Percentiles rank a stretch among this genome's conserved stretches.
Evolutionary conservation across 768 basidiomycete species (phyloP).

Genomic region (Lentinus tigrinus): DNA sequence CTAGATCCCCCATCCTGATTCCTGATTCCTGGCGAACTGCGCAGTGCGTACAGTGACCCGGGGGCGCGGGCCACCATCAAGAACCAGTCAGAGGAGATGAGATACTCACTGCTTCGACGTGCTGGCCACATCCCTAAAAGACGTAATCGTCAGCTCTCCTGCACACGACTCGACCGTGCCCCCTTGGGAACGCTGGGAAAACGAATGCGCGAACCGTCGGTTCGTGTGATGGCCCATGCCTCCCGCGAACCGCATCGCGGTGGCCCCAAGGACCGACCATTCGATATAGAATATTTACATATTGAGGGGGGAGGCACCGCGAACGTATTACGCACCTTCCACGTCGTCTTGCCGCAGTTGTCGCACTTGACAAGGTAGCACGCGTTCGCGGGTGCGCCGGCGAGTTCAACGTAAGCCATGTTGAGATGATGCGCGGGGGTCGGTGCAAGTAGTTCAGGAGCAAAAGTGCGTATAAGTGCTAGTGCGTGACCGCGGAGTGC

Average conservation of each 20-base stretch:
- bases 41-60: neutral
- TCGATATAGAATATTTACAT: too few species aligned
- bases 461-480: neutral
- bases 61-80: neutral
- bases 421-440: too few species aligned
- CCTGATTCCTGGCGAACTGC: neutral
- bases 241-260: constrained; percentile 9
- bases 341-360: constrained; percentile 67
- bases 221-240: neutral
- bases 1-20: too few species aligned
- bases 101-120: constrained; percentile 58
- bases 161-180: constrained; percentile 4
- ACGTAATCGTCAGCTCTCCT: constrained; percentile 9
- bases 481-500: neutral
- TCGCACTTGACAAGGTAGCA: constrained; percentile 61
- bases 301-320: neutral
- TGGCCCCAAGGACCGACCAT: too few species aligned
- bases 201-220: constrained; percentile 1
- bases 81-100: neutral
- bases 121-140: constrained; percentile 66
- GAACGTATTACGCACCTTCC: constrained; percentile 73
- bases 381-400: constrained; percentile 41
- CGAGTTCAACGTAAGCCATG: constrained; percentile 14
- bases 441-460: neutral
- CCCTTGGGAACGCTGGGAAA: neutral